Evolutionary conservation across 73 alveolate species (phyloP).

Genomic region (Symbiodinium natans): DNA sequence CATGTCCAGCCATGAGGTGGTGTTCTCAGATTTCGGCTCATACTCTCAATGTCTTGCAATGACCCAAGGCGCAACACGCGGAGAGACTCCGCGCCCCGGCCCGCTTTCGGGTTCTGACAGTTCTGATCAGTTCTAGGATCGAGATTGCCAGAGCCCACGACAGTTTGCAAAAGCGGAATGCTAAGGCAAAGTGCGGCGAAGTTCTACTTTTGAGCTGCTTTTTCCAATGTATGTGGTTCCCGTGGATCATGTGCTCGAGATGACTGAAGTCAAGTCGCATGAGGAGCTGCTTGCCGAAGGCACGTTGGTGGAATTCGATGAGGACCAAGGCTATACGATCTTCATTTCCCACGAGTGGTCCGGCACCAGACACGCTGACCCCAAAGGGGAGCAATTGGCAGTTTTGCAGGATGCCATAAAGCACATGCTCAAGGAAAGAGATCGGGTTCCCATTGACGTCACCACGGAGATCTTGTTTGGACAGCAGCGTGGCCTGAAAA

Average conservation of each 20-base stretch:
- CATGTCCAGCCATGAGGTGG: no score
- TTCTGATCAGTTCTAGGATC: no score
- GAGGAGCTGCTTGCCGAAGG: constrained; percentile 8
- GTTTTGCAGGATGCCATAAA: background rate
- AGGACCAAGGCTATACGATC: background rate
- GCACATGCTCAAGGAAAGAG: background rate
- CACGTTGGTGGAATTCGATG: background rate
- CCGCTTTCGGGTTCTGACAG: no score
- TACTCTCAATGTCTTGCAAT: no score
- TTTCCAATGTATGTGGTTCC: constrained; percentile 12
- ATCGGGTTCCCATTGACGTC: background rate
- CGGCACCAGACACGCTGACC: background rate
- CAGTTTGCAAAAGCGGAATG: no score
- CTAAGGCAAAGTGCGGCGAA: constrained; percentile 5
- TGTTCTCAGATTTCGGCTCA: no score
- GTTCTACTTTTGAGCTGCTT: background rate
- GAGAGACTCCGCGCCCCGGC: no score
- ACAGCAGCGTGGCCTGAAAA: background rate
- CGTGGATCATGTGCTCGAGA: background rate
- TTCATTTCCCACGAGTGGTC: constrained; percentile 3
- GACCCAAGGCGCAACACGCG: no score
- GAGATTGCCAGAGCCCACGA: no score
- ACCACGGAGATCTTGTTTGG: constrained; percentile 4
- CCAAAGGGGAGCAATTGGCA: constrained; percentile 20
- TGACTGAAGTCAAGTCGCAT: background rate